These are phyloP conservation scores for Globisporangium recalcitrans DNA, from an alignment of 352 stramenopile genomes.

Conservation along the genomic window DNA sequence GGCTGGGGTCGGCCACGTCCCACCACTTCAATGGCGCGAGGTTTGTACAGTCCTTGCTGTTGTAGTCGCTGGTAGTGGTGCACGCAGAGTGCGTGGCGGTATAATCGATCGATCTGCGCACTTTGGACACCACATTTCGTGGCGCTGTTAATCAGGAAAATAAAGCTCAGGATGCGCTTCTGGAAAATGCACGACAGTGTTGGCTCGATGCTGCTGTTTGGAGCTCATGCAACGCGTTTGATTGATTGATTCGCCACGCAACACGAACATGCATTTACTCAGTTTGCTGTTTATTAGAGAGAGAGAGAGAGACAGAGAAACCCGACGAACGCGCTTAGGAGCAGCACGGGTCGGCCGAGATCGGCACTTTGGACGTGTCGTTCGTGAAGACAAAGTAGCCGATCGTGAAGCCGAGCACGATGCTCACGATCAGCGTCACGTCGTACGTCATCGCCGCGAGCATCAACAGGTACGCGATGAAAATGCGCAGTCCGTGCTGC, in stretches of 20 bases:
- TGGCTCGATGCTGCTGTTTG: no score
- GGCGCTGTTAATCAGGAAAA: no score
- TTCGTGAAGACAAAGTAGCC: slow-evolving; percentile 67
- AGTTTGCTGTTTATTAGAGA: not conserved
- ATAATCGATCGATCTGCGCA: no score
- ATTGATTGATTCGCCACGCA: not conserved
- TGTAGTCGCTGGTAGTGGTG: no score
- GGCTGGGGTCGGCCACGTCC: no score
- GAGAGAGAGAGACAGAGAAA: not conserved
- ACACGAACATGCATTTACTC: not conserved
- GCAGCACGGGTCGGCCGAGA: slow-evolving; percentile 67
- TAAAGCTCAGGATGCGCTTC: no score
- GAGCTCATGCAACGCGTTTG: not conserved
- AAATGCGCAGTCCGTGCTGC: slow-evolving; percentile 54
- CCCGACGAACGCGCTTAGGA: slow-evolving; percentile 18
- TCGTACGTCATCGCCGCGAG: slow-evolving; percentile 80
- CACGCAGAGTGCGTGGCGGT: no score
- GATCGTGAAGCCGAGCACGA: slow-evolving; percentile 57
- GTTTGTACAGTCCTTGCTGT: no score
- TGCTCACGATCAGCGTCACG: slow-evolving; percentile 50
- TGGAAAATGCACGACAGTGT: no score
- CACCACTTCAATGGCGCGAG: no score
- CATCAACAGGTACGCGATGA: slow-evolving; percentile 79
- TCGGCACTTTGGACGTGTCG: slow-evolving; percentile 63
- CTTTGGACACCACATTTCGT: no score